phyloP scores from a whole-genome alignment of 2,329 filamentous ascomycete genomes.

The Claviceps africana region DNA sequence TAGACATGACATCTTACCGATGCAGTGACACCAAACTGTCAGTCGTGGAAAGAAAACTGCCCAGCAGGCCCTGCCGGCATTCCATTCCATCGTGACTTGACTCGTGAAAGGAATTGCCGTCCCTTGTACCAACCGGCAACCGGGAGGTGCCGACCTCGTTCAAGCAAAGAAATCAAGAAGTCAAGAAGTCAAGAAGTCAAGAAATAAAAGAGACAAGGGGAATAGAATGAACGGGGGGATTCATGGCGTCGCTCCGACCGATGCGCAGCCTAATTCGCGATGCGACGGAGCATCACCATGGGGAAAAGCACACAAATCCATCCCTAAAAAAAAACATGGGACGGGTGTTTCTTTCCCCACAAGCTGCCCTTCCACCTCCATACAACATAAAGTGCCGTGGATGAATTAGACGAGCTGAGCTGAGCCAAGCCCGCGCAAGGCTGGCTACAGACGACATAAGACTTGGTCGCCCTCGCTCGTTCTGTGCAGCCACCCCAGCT shows the following conservation, averaged over 20 bases:
- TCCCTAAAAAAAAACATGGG: background rate
- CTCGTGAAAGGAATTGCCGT: background rate
- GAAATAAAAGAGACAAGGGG: background rate
- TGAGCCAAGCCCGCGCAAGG: no score
- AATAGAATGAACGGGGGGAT: no score
- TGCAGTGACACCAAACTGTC: background rate
- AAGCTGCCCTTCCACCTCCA: background rate
- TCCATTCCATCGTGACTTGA: background rate
- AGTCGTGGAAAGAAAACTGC: background rate
- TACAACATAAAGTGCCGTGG: background rate
- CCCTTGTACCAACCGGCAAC: background rate
- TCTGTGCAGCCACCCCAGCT: background rate
- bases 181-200: background rate
- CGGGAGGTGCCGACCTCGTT: background rate
- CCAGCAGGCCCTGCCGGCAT: background rate
- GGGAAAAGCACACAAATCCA: conserved; percentile 5
- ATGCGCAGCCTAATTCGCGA: background rate
- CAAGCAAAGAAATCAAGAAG: background rate
- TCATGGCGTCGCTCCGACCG: no score
- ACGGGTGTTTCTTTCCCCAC: background rate
- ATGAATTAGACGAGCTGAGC: background rate
- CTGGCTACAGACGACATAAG: no score
- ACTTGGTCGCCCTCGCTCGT: no score
- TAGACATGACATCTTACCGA: background rate
- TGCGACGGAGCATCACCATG: background rate